These are phyloP conservation scores for Vaccinium myrtillus DNA, from an alignment of 148 eudicot species.

Conservation along the genomic window DNA sequence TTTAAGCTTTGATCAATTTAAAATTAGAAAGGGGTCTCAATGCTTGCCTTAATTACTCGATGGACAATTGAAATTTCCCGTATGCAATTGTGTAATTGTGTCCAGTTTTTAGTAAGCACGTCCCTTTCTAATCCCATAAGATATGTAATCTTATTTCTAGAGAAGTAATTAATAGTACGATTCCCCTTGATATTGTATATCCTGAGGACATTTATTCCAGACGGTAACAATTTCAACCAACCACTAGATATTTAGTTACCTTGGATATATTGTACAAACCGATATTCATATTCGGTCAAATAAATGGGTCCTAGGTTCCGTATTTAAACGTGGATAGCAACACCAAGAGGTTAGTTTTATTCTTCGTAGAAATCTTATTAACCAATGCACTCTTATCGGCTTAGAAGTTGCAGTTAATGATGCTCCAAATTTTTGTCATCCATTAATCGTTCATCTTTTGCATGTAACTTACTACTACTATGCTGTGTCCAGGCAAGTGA, in stretches of 20 bases:
- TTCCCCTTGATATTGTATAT: neutral
- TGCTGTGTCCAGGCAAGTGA: slow-evolving; percentile 60
- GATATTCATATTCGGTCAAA: too few relatives aligned
- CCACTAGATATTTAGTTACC: too few relatives aligned
- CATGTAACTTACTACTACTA: neutral
- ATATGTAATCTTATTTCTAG: neutral
- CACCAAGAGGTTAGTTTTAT: neutral
- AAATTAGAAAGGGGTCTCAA: too few relatives aligned
- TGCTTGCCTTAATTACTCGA: too few relatives aligned
- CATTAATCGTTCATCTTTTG: neutral
- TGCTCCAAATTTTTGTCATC: neutral
- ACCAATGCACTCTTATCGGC: neutral
- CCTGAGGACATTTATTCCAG: neutral
- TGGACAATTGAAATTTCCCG: too few relatives aligned
- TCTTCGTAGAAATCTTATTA: neutral
- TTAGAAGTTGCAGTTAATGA: neutral
- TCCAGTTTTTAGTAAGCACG: too few relatives aligned
- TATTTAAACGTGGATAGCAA: neutral
- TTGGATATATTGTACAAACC: too few relatives aligned
- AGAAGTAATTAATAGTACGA: neutral
- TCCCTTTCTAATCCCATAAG: neutral
- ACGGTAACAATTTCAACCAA: too few relatives aligned
- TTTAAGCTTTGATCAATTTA: too few relatives aligned
- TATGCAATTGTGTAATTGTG: too few relatives aligned
- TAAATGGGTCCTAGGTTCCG: neutral